These are phyloP conservation scores for Blepharisma undulans DNA, from an alignment of 169 alveolate genomes.

Conservation along the genomic window DNA sequence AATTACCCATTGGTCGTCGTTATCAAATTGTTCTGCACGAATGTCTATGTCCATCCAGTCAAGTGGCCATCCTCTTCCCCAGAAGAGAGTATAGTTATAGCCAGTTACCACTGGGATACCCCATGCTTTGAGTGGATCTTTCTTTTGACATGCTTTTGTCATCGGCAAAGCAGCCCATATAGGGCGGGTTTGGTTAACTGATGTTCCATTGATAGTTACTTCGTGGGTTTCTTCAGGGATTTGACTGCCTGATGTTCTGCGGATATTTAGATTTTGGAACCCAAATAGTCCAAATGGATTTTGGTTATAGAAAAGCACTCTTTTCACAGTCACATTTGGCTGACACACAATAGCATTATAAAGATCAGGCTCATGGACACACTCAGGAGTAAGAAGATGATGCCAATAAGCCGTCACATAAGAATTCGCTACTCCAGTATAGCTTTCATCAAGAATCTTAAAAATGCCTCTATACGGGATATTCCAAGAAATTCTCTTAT, in stretches of 20 bases:
- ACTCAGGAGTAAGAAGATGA: constrained; percentile 52
- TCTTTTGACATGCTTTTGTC: constrained; percentile 13
- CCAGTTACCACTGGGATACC: constrained; percentile 29
- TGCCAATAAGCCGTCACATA: constrained; percentile 34
- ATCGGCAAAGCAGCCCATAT: not conserved
- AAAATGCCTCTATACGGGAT: constrained; percentile 47
- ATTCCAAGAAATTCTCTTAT: constrained; percentile 8
- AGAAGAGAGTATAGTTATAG: not conserved
- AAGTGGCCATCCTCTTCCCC: not conserved
- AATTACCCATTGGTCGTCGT: not conserved
- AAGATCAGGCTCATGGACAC: constrained; percentile 1
- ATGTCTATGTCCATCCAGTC: not conserved
- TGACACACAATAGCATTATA: constrained; percentile 4
- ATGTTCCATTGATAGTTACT: not conserved
- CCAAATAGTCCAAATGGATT: not conserved
- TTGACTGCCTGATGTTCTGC: not conserved
- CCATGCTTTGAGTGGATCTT: not conserved
- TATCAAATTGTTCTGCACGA: not conserved
- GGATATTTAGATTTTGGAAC: not conserved
- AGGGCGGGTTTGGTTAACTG: not conserved
- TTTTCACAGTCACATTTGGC: not conserved
- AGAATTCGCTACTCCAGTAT: constrained; percentile 31
- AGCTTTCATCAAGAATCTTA: constrained; percentile 49
- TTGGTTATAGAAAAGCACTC: not conserved
- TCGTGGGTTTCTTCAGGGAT: not conserved